Percentiles rank a stretch among this genome's conserved stretches.
phyloP scores from a whole-genome alignment of 805 yeast genomes.

The Lipomyces yamanashiensis region DNA sequence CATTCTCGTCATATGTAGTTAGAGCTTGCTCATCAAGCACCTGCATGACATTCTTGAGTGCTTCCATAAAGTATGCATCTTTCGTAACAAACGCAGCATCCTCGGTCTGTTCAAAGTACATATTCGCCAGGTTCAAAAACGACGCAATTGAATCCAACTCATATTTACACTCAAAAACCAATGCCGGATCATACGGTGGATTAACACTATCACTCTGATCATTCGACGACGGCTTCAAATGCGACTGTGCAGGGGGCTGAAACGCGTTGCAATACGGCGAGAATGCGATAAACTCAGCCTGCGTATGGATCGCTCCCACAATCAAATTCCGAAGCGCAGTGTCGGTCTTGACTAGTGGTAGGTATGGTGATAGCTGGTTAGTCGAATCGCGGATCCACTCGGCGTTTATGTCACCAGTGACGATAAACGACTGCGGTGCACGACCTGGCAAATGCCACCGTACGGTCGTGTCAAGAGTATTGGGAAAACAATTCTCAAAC shows the following conservation, averaged over 20 bases:
- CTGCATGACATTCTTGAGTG: slow-evolving; percentile 48
- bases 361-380: slow-evolving; percentile 77
- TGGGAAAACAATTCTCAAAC: slow-evolving; percentile 83
- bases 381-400: slow-evolving; percentile 93
- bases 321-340: slow-evolving; percentile 56
- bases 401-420: slow-evolving; percentile 92
- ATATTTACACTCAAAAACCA: slow-evolving; percentile 87
- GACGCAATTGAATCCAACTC: slow-evolving; percentile 87
- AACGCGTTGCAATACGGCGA: slow-evolving; percentile 91
- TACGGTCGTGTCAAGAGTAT: slow-evolving; percentile 85
- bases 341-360: slow-evolving; percentile 62
- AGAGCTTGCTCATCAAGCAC: slow-evolving; percentile 64
- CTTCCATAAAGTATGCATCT: slow-evolving; percentile 29
- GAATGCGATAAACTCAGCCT: slow-evolving; percentile 62
- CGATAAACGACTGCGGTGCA: slow-evolving; percentile 69
- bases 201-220: slow-evolving; percentile 59
- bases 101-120: slow-evolving; percentile 65
- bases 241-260: slow-evolving; percentile 70
- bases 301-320: slow-evolving; percentile 80
- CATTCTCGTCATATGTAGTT: slow-evolving; percentile 52
- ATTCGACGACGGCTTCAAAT: slow-evolving; percentile 43
- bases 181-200: slow-evolving; percentile 71
- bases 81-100: slow-evolving; percentile 52
- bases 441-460: slow-evolving; percentile 60
- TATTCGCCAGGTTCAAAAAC: slow-evolving; percentile 74